Evolutionary conservation across 306 rosid species (phyloP), one percentile per base, ranked within the genome.

Genomic region (Carpinus viminea): DNA sequence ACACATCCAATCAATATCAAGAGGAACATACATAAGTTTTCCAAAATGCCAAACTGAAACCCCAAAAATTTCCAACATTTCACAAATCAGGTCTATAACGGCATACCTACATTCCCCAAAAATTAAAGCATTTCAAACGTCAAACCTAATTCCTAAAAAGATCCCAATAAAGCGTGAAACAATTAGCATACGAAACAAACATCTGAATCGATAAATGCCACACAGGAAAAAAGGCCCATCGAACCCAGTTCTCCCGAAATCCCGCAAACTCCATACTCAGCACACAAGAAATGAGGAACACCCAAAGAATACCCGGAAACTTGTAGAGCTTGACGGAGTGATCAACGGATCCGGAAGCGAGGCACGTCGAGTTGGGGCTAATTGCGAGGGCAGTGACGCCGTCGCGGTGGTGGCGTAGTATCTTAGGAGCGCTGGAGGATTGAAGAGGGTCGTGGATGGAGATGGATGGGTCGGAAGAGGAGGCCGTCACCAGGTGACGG

Each of bases 261-360:
- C 38, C 41, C n/a, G 6, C 20, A 48, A 46, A 75, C 38, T 5
- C 17, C 8, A 13, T 50, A 55, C 2, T 3, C 3, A 4, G 24
- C 28, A 60, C 11, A 38, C 11, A 38, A 0, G 11, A 75, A 10
- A 36, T 3, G 8, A 13, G 4, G 45, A 36, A 75, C 13, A 52
- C 9, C 56, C 47, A 24, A 15, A 50, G 7, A 56, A 73, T 70
- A 95, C 98, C 88, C 1, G 99, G 99, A 77, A 93, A 95, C 82
- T 95, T 95, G 96, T 93, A 95, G 85, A 95, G 98, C 81, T 95
- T 95, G 82, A 95, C 93, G 76, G 98, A 90, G 82, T 86, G 98
- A 73, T 95, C 99, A 7, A 93, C 74, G 57, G 97, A 95, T 81
- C 99, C 98, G 8, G 99, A 95, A 50, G 98, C 98, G 55, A 95